Evolutionary conservation across 345 rosid genomes (phyloP).

Genomic region (Ceriops zippeliana): DNA sequence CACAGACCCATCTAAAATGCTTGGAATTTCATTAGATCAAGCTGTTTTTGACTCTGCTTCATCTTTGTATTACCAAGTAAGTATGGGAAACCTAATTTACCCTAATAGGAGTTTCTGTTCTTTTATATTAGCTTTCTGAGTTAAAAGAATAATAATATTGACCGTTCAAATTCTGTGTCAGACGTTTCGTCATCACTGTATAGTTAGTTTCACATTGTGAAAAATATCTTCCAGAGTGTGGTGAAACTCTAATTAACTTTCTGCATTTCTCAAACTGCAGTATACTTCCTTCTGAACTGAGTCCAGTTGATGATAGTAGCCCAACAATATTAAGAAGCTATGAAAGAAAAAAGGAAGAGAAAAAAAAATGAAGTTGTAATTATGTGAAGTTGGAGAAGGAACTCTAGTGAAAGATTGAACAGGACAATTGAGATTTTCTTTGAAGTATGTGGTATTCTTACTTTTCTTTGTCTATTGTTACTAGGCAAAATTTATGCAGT

Average conservation of each 20-base stretch:
- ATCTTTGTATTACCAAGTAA: constrained; percentile 78
- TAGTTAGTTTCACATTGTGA: neutral
- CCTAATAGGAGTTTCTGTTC: neutral
- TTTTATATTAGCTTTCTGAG: neutral
- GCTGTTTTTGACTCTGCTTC: constrained; percentile 91
- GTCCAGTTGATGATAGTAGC: neutral
- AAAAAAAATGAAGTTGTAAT: neutral
- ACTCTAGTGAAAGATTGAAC: neutral
- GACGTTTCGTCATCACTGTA: neutral
- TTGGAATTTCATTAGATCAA: constrained; percentile 81
- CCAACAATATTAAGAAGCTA: no score
- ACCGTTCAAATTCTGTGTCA: neutral
- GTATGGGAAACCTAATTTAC: constrained; percentile 26
- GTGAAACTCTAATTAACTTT: neutral
- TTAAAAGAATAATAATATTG: constrained; percentile 7
- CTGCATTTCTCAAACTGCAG: neutral
- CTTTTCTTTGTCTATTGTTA: constrained; percentile 6
- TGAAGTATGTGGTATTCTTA: neutral
- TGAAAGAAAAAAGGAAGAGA: no score
- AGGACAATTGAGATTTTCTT: neutral
- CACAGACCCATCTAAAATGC: constrained; percentile 66
- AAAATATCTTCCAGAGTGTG: neutral
- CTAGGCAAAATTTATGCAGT: constrained; percentile 86
- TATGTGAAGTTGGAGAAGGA: neutral
- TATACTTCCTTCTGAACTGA: neutral